A percentile compares a stretch with the other conserved stretches of the same genome.
Evolutionary conservation across 2,329 filamentous ascomycete genomes (phyloP).

Genomic region (Verticillium alfalfae): DNA sequence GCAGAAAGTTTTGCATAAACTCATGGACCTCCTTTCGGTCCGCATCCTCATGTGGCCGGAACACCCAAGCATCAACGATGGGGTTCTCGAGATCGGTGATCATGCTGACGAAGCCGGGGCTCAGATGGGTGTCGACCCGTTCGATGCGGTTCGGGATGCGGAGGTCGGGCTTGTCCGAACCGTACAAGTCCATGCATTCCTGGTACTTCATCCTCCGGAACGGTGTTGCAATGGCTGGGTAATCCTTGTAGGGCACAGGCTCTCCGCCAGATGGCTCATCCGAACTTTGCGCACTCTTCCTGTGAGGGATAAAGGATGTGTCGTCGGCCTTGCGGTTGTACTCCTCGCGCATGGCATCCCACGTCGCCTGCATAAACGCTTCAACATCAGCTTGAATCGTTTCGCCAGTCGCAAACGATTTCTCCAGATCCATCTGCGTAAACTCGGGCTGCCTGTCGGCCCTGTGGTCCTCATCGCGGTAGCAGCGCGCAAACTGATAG

Average conservation of each 20-base stretch:
- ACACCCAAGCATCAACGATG: conserved; percentile 67
- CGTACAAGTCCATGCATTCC: conserved; percentile 73
- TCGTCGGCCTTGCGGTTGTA: conserved; percentile 23
- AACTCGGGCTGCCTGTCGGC: conserved; percentile 96
- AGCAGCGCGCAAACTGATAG: conserved; percentile 90
- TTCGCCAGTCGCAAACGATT: conserved; percentile 72
- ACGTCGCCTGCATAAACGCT: conserved; percentile 47
- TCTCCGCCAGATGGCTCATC: conserved; percentile 3
- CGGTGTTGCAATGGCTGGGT: conserved; percentile 19
- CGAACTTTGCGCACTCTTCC: conserved; percentile 8
- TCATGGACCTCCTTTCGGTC: conserved; percentile 47
- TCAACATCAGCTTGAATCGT: conserved; percentile 60
- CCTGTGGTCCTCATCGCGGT: conserved; percentile 88
- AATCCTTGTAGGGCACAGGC: conserved; percentile 5
- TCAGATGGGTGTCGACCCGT: conserved; percentile 58
- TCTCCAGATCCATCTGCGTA: conserved; percentile 92
- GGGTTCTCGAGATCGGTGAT: conserved; percentile 66
- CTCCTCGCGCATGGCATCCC: conserved; percentile 39
- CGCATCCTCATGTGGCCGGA: conserved; percentile 48
- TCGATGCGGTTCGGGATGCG: conserved; percentile 69
- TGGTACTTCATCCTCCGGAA: conserved; percentile 66
- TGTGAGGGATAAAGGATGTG: conserved; percentile 20
- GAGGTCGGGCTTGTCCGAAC: conserved; percentile 88
- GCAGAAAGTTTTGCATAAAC: conserved; percentile 67
- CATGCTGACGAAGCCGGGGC: conserved; percentile 63